Evolutionary conservation across 2,329 filamentous ascomycete genomes (phyloP).

Genomic region (Penicillium hesseltinei): DNA sequence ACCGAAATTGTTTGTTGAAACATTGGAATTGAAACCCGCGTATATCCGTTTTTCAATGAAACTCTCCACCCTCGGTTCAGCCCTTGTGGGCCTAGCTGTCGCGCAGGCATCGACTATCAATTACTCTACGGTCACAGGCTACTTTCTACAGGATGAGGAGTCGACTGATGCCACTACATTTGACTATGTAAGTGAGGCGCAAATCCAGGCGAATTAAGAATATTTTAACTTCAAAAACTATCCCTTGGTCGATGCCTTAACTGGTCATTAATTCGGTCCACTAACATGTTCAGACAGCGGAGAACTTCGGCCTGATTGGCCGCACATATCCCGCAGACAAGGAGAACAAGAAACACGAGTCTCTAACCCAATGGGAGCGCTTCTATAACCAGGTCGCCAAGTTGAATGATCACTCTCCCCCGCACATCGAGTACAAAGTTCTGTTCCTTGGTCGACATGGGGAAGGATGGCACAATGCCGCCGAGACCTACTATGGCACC

Average conservation of each 20-base stretch:
- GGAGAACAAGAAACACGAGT: constrained; percentile 22
- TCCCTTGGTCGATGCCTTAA: background rate
- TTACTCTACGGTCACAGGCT: constrained; percentile 46
- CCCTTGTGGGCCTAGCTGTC: constrained; percentile 68
- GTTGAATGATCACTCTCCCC: constrained; percentile 44
- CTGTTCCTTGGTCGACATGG: constrained; percentile 61
- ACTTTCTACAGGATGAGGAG: constrained; percentile 51
- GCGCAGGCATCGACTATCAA: constrained; percentile 48
- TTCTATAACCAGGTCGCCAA: constrained; percentile 50
- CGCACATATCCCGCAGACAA: constrained; percentile 46
- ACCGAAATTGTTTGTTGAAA: background rate
- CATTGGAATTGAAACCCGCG: background rate
- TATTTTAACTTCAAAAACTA: background rate
- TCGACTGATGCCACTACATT: constrained; percentile 47
- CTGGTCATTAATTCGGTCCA: background rate
- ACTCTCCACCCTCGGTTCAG: constrained; percentile 72
- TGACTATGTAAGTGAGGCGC: constrained; percentile 42
- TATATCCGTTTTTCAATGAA: constrained; percentile 21
- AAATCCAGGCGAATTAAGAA: background rate
- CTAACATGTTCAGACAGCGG: constrained; percentile 31
- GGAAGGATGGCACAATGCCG: constrained; percentile 60
- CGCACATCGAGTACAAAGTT: constrained; percentile 52
- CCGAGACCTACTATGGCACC: constrained; percentile 58
- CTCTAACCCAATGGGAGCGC: constrained; percentile 56
- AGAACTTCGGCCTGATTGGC: constrained; percentile 51